Evolutionary conservation across 495 filamentous ascomycete species (phyloP).

Genomic region (Aspergillus campestris): DNA sequence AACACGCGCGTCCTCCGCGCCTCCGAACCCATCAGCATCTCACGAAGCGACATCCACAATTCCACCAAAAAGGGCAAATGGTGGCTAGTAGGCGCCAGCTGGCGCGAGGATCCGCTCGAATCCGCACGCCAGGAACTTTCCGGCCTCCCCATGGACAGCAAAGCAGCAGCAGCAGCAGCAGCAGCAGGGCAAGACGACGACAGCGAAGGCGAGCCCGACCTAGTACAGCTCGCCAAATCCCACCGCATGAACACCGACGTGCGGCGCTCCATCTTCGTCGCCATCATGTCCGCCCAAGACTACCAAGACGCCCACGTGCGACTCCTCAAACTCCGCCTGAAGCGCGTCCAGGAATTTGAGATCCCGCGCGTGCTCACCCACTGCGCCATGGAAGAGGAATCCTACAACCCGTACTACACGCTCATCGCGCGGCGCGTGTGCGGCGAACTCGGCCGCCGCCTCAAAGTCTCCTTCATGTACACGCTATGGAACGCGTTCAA

Average conservation of each 20-base stretch:
- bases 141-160: constrained; percentile 8
- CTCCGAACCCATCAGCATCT: constrained; percentile 73
- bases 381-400: constrained; percentile 72
- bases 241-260: constrained; percentile 94
- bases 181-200: no score
- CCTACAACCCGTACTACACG: constrained; percentile 90
- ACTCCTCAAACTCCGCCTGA: constrained; percentile 73
- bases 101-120: constrained; percentile 47
- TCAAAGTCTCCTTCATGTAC: constrained; percentile 78
- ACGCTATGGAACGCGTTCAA: constrained; percentile 83
- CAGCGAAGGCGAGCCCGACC: constrained; percentile 52
- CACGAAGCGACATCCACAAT: constrained; percentile 70
- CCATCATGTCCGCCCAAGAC: constrained; percentile 81
- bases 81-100: constrained; percentile 95
- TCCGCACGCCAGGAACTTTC: constrained; percentile 30
- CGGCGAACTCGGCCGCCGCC: constrained; percentile 50
- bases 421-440: constrained; percentile 71
- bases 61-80: constrained; percentile 87
- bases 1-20: constrained; percentile 54
- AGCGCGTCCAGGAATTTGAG: constrained; percentile 76
- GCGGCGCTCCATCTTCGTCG: constrained; percentile 83
- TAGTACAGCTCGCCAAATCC: constrained; percentile 65
- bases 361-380: constrained; percentile 83
- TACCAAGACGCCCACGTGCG: constrained; percentile 73
- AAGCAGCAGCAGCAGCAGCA: constrained; percentile 9